A percentile compares a stretch with the other conserved stretches of the same genome.
phyloP scores from a whole-genome alignment of 352 stramenopile genomes.

The Pythium phragmitis region DNA sequence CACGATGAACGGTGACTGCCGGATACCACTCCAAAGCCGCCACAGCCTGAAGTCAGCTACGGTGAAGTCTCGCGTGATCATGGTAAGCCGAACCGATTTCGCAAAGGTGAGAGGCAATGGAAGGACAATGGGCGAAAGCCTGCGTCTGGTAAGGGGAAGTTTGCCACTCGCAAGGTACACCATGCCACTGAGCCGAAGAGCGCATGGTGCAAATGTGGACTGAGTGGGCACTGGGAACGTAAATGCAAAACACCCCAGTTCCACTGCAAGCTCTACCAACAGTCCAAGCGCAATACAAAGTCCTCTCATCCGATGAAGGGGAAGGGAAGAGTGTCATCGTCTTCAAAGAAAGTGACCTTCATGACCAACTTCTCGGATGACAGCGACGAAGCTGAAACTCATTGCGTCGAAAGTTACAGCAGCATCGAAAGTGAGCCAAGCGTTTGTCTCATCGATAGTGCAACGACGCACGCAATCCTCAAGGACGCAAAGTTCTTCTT shows the following conservation, averaged over 20 bases:
- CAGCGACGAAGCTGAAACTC: conserved; percentile 12
- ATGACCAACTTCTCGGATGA: conserved; percentile 24
- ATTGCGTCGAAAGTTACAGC: conserved; percentile 15
- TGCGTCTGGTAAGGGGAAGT: not conserved
- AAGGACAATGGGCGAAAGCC: not conserved
- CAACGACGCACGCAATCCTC: conserved; percentile 16
- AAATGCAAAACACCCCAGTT: conserved; percentile 9
- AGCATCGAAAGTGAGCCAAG: not conserved
- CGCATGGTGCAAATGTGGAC: conserved; percentile 11
- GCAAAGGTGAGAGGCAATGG: not conserved
- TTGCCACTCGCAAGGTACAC: not conserved
- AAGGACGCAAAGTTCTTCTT: conserved; percentile 15
- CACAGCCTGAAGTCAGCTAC: conserved; percentile 7
- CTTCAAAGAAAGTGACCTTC: conserved; percentile 14
- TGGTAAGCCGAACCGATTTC: not conserved
- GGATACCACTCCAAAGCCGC: not conserved
- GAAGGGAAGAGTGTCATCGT: conserved; percentile 4
- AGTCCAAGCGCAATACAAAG: conserved; percentile 2
- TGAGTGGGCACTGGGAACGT: conserved; percentile 2
- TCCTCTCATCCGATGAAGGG: conserved; percentile 1
- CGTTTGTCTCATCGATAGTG: conserved; percentile 14
- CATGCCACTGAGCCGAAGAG: not conserved
- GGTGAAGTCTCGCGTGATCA: not conserved
- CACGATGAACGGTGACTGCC: conserved; percentile 18
- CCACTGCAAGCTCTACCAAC: conserved; percentile 20